Percentiles rank a stretch among this genome's conserved stretches.
Evolutionary conservation across 352 stramenopile genomes (phyloP).

Genomic region (Phytopythium mirpurense): DNA sequence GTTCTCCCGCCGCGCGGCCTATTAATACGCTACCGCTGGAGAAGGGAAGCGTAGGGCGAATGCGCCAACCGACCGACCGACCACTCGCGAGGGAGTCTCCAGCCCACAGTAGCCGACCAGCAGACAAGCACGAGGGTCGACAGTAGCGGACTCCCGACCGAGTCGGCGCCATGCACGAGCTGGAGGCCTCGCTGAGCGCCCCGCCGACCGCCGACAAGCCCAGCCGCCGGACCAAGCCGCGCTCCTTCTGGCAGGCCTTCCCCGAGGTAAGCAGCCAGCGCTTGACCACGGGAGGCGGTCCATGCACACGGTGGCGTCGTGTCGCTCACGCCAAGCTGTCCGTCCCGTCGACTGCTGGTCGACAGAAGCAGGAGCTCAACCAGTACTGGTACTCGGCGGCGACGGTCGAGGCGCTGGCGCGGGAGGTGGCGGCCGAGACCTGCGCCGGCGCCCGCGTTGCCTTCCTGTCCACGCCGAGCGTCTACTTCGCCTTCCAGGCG

Average conservation of each 20-base stretch:
- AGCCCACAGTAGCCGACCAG: too few relatives aligned
- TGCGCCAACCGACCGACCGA: neutral
- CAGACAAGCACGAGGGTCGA: too few relatives aligned
- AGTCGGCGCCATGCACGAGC: conserved; percentile 1
- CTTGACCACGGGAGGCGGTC: too few relatives aligned
- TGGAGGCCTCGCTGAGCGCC: neutral
- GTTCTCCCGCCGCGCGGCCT: too few relatives aligned
- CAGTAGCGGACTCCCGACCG: neutral
- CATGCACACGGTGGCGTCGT: neutral
- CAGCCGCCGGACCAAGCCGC: conserved; percentile 3
- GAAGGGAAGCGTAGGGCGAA: too few relatives aligned
- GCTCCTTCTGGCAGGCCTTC: conserved; percentile 66
- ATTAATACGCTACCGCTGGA: too few relatives aligned
- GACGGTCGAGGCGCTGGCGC: conserved; percentile 79
- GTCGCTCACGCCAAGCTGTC: neutral
- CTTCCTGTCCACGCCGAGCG: conserved; percentile 92
- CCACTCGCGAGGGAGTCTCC: too few relatives aligned
- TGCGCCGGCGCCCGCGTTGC: conserved; percentile 40
- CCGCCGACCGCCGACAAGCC: neutral
- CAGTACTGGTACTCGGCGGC: conserved; percentile 94
- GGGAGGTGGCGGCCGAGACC: conserved; percentile 60
- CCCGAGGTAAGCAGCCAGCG: conserved; percentile 45
- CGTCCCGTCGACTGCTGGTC: too few relatives aligned
- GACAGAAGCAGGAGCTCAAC: conserved; percentile 92
- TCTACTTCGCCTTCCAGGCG: conserved; percentile 89